These are phyloP conservation scores for Cucumis cinereus DNA, from an alignment of 306 rosid species.

Conservation along the genomic window DNA sequence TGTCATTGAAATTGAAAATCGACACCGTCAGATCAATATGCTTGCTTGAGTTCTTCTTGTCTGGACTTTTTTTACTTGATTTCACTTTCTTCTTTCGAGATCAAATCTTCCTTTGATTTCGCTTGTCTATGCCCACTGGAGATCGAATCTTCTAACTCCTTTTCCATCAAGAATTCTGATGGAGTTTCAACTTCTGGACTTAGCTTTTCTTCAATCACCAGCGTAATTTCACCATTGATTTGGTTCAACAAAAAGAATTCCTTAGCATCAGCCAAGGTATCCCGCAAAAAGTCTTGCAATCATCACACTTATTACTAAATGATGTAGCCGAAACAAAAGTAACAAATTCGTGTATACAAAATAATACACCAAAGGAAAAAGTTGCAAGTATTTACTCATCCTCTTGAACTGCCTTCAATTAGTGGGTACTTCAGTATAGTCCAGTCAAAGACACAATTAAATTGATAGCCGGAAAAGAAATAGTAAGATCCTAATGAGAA, in stretches of 20 bases:
- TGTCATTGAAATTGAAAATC: conserved; percentile 70
- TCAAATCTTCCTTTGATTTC: too few relatives aligned
- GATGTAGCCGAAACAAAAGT: conserved; percentile 25
- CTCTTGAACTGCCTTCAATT: conserved; percentile 41
- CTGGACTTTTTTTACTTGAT: conserved; percentile 63
- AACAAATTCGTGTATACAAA: conserved; percentile 8
- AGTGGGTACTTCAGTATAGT: conserved; percentile 66
- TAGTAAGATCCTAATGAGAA: conserved; percentile 14
- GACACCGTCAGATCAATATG: conserved; percentile 76
- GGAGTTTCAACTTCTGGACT: conserved; percentile 43
- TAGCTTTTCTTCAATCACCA: conserved; percentile 55
- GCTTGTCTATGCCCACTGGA: conserved; percentile 64
- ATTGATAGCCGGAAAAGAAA: conserved; percentile 10
- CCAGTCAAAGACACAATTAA: conserved; percentile 75
- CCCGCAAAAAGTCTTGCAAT: conserved; percentile 74
- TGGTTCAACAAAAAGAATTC: conserved; percentile 38
- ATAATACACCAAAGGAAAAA: not conserved
- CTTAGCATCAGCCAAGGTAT: conserved; percentile 68
- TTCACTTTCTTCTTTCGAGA: conserved; percentile 55
- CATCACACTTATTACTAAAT: conserved; percentile 13
- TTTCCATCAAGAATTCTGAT: conserved; percentile 59
- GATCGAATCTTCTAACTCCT: conserved; percentile 53
- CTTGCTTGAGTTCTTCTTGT: conserved; percentile 69
- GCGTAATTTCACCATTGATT: conserved; percentile 81
- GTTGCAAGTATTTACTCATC: conserved; percentile 34